Evolutionary conservation across 1,139 yeast species (phyloP), one percentile per base, ranked within the genome.

Genomic region (Protomyces pachydermus): DNA sequence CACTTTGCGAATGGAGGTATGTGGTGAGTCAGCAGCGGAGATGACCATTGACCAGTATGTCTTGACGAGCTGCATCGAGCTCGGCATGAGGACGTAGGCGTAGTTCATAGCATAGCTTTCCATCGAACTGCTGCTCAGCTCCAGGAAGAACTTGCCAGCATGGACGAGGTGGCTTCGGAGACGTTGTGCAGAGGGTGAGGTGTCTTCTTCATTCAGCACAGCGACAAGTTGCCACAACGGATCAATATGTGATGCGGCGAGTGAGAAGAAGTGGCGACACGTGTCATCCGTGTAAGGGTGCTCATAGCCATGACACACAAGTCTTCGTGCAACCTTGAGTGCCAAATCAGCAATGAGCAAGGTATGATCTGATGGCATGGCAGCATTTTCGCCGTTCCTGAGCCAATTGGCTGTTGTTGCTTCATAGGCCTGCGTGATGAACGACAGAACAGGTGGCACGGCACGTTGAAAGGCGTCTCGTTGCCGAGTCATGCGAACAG

Each of bases 401-500:
- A 51, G 50, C 52, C 56, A 61, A 14, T 39, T 46, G 20, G 37
- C 50, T 42, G 18, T 50, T 14, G n/a, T 53, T 20, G 50, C 38
- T 5, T 12, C 14, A 16, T 57, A 57, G 5, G 39, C 61, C n/a
- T 28, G 12, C 6, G 28, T 14, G 9, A 57, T 23, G 28, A 38
- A 57, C 3, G 25, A 12, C 12, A 57, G 28, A 10, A 57, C 39
- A 9, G 38, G 12, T 3, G 61, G 61, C 9, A 48, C 61, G n/a
- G 52, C 55, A 37, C 52, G 38, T 71, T 87, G 95, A 82, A 93
- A 80, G 1, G 91, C 89, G 16, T 85, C 85, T 69, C 93, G 82
- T 5, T 93, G 83, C 67, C 89, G 81, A 5, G 98, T 98, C 54
- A 91, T 88, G 70, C 93, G 78, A 0, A 91, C 91, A 65, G 85